Percentiles rank a stretch among this genome's conserved stretches.
These are phyloP conservation scores for Skeletonema grethae DNA, from an alignment of 108 stramenopile species.

Conservation along the genomic window DNA sequence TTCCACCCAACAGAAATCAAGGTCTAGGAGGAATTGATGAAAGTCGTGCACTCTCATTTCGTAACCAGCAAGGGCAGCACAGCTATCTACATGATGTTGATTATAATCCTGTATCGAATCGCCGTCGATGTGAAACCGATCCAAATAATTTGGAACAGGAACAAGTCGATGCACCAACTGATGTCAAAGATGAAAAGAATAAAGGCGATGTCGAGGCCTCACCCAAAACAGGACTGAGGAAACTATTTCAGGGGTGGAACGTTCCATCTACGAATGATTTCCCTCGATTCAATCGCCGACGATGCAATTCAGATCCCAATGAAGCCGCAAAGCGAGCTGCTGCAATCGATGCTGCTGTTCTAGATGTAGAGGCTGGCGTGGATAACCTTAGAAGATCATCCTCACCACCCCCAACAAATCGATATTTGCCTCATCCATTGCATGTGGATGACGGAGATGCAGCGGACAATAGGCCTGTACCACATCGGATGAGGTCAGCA, in stretches of 20 bases:
- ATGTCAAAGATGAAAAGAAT: not conserved
- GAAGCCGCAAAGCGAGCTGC: slow-evolving; percentile 3
- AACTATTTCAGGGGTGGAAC: not conserved
- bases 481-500: not conserved
- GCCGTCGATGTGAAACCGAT: not conserved
- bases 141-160: not conserved
- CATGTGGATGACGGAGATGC: not conserved
- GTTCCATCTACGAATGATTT: not conserved
- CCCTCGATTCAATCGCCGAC: not conserved
- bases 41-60: not conserved
- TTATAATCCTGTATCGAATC: not conserved
- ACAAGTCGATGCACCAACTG: not conserved
- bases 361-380: not conserved
- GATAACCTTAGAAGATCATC: not conserved
- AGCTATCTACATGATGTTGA: not conserved
- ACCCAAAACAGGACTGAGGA: not conserved
- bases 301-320: not conserved
- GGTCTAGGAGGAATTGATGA: not conserved
- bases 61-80: not conserved
- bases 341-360: not conserved
- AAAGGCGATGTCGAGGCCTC: not conserved
- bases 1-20: not conserved
- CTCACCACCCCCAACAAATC: not conserved
- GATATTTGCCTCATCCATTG: not conserved
- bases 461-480: not conserved